Evolutionary conservation across 2,329 filamentous ascomycete species (phyloP).

Genomic region (Alternaria rosae): DNA sequence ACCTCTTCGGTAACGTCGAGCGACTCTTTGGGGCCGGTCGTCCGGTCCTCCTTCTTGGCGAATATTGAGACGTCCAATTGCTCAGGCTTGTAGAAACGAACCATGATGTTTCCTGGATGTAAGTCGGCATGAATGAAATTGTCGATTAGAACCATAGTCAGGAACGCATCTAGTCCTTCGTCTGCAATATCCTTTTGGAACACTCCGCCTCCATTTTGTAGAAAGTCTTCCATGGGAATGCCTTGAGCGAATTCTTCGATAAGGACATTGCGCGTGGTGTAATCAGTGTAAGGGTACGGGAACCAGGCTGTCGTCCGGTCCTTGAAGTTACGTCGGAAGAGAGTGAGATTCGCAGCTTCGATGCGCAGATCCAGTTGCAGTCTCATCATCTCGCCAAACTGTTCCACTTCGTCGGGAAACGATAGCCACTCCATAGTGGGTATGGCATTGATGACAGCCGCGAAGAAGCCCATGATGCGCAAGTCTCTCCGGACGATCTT

Average conservation of each 20-base stretch:
- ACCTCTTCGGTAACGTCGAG: conserved; percentile 88
- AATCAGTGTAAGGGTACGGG: conserved; percentile 90
- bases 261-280: conserved; percentile 88
- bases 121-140: conserved; percentile 98
- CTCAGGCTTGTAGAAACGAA: conserved; percentile 90
- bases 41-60: conserved; percentile 46
- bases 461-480: conserved; percentile 93
- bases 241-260: conserved; percentile 97
- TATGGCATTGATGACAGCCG: conserved; percentile 79
- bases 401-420: conserved; percentile 88
- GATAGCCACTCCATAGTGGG: conserved; percentile 98
- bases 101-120: conserved; percentile 99
- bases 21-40: conserved; percentile 55
- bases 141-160: conserved; percentile 95
- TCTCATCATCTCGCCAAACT: conserved; percentile 99
- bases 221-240: conserved; percentile 87
- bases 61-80: conserved; percentile 70
- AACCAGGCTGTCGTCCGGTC: conserved; percentile 94
- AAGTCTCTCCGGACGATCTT: conserved; percentile 88
- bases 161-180: conserved; percentile 92
- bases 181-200: conserved; percentile 95
- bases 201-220: conserved; percentile 88
- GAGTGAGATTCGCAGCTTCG: conserved; percentile 86
- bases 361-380: conserved; percentile 96
- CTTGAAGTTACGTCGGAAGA: conserved; percentile 90